Evolutionary conservation across 1,139 yeast genomes (phyloP).

Genomic region (Pichia sp.): DNA sequence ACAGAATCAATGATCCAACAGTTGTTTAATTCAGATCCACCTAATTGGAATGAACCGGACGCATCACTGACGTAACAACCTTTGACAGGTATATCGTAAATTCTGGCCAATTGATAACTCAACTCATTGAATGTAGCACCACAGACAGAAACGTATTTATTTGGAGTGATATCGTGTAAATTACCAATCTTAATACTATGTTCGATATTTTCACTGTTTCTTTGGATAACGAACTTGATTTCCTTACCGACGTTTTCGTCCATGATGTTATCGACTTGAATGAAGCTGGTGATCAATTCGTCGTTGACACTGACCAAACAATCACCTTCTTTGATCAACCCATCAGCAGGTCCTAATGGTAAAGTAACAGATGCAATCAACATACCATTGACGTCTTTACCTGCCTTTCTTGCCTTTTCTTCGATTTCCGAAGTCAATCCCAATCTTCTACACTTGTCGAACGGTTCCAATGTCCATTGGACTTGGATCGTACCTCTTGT

Average conservation of each 20-base stretch:
- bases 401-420: conserved; percentile 53
- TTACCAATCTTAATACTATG: conserved; percentile 64
- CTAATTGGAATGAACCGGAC: conserved; percentile 71
- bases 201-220: conserved; percentile 64
- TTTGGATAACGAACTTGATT: conserved; percentile 61
- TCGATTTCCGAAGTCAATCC: conserved; percentile 82
- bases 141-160: conserved; percentile 73
- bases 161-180: conserved; percentile 80
- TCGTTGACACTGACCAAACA: conserved; percentile 74
- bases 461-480: conserved; percentile 86
- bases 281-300: conserved; percentile 62
- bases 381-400: conserved; percentile 74
- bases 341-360: conserved; percentile 87
- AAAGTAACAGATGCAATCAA: conserved; percentile 81
- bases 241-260: conserved; percentile 67
- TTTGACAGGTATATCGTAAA: conserved; percentile 76
- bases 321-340: conserved; percentile 79
- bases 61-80: conserved; percentile 85
- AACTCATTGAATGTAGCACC: conserved; percentile 87
- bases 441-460: conserved; percentile 84
- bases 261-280: conserved; percentile 80
- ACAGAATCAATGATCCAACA: conserved; percentile 80
- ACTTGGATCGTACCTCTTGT: conserved; percentile 89
- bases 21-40: conserved; percentile 50
- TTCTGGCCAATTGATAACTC: conserved; percentile 86